Evolutionary conservation across 1,139 yeast genomes (phyloP).

Genomic region (Hansenula sp.): DNA sequence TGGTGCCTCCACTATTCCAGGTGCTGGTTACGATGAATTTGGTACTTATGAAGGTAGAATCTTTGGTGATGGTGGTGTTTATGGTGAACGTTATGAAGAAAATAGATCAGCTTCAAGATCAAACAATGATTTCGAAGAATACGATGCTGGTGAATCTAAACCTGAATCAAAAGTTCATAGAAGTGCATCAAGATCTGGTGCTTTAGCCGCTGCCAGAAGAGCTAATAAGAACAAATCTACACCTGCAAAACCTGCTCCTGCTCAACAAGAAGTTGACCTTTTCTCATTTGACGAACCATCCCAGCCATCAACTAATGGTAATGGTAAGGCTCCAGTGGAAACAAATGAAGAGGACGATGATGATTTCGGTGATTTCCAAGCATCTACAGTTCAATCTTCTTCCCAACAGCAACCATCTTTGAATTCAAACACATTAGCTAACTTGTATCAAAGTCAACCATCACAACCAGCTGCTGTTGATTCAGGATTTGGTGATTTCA

Average conservation of each 20-base stretch:
- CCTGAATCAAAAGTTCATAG: constrained; percentile 10
- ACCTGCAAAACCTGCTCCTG: constrained; percentile 20
- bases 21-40: constrained; percentile 36
- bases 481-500: constrained; percentile 21
- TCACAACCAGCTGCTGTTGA: constrained; percentile 11
- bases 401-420: constrained; percentile 14
- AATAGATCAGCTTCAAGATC: constrained; percentile 29
- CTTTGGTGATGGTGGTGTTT: constrained; percentile 75
- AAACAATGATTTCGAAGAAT: constrained; percentile 77
- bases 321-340: constrained; percentile 17
- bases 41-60: constrained; percentile 38
- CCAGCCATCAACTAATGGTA: constrained; percentile 8
- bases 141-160: constrained; percentile 44
- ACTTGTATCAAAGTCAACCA: constrained; percentile 12
- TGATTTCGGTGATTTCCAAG: constrained; percentile 93
- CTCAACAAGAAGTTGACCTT: constrained; percentile 43
- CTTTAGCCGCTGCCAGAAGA: constrained; percentile 23
- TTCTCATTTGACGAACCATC: constrained; percentile 41
- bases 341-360: constrained; percentile 64
- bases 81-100: constrained; percentile 63
- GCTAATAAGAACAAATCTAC: constrained; percentile 19
- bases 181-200: constrained; percentile 6
- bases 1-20: constrained; percentile 30
- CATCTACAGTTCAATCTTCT: constrained; percentile 44
- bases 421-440: constrained; percentile 10